A percentile compares a stretch with the other conserved stretches of the same genome.
Evolutionary conservation across 2,329 filamentous ascomycete species (phyloP).

Genomic region (Epicoccum sorghinum): DNA sequence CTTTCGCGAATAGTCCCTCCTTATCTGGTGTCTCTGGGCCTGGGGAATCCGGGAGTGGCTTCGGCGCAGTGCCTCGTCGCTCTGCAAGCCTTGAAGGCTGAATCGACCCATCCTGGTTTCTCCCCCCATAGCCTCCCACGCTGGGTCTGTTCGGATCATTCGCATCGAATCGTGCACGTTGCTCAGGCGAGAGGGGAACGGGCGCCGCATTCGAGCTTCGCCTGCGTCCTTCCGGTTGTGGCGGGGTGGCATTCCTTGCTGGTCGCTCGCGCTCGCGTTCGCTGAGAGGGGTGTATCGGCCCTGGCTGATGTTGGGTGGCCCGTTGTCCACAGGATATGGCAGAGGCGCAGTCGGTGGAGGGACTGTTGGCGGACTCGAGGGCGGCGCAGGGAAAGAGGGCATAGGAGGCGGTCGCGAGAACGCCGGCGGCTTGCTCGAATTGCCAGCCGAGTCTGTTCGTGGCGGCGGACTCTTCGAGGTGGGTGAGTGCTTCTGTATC

Average conservation of each 20-base stretch:
- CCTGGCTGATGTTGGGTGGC: conserved; percentile 31
- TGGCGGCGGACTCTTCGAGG: conserved; percentile 58
- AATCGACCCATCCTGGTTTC: conserved; percentile 40
- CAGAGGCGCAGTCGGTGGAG: conserved; percentile 50
- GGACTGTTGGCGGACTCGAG: conserved; percentile 56
- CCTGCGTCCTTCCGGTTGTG: conserved; percentile 33
- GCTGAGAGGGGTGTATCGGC: conserved; percentile 45
- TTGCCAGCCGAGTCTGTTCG: conserved; percentile 69
- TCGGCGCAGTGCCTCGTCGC: conserved; percentile 79
- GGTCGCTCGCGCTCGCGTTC: conserved; percentile 46
- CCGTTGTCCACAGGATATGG: conserved; percentile 56
- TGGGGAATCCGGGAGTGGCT: conserved; percentile 81
- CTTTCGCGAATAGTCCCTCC: conserved; percentile 78
- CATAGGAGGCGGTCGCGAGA: conserved; percentile 54
- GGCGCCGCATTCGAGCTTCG: conserved; percentile 40
- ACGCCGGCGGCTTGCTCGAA: conserved; percentile 49
- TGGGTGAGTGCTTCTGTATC: conserved; percentile 75
- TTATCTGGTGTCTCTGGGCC: conserved; percentile 77
- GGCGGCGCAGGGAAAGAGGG: conserved; percentile 67
- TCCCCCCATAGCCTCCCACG: conserved; percentile 51
- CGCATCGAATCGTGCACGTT: conserved; percentile 53
- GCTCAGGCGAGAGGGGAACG: conserved; percentile 37
- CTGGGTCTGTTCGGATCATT: conserved; percentile 57
- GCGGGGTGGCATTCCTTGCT: conserved; percentile 43
- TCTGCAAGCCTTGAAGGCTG: conserved; percentile 74